These are phyloP conservation scores for Saccharomycopsis hybrid DNA, from an alignment of 1,139 yeast species.

Conservation along the genomic window DNA sequence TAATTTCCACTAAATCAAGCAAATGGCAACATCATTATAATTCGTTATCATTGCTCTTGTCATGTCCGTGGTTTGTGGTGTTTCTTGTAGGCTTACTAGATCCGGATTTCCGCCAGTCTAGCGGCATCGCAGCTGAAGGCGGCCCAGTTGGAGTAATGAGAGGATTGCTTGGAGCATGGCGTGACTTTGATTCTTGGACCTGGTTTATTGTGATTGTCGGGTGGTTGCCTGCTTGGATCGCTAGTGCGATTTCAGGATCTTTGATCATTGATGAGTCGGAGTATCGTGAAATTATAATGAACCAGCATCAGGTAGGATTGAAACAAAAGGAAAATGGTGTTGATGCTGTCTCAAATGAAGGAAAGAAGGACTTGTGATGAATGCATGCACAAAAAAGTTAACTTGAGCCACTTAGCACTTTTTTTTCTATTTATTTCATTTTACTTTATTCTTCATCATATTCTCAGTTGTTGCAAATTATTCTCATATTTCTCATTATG, in stretches of 20 bases:
- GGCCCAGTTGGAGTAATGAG: constrained; percentile 31
- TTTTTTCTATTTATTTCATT: no score
- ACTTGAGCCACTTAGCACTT: no score
- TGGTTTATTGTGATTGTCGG: constrained; percentile 71
- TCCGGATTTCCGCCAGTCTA: constrained; percentile 17
- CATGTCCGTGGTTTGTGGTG: constrained; percentile 29
- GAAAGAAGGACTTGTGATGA: no score
- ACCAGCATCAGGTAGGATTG: no score
- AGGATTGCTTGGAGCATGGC: constrained; percentile 59
- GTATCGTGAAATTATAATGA: no score
- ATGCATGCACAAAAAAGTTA: no score
- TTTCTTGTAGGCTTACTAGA: constrained; percentile 25
- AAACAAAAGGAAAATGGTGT: no score
- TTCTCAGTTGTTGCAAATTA: no score
- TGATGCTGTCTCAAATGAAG: no score
- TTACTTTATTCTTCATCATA: no score
- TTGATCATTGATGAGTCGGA: constrained; percentile 22
- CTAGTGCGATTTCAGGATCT: constrained; percentile 35
- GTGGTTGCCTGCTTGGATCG: constrained; percentile 81
- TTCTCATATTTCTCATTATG: no score
- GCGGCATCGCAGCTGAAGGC: no score
- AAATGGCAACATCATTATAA: constrained; percentile 22
- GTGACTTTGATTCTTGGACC: constrained; percentile 75
- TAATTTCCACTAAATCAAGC: constrained; percentile 18
- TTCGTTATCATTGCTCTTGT: constrained; percentile 23